These are phyloP conservation scores for Rosellinia necatrix DNA, from an alignment of 2,329 filamentous ascomycete species.

Conservation along the genomic window DNA sequence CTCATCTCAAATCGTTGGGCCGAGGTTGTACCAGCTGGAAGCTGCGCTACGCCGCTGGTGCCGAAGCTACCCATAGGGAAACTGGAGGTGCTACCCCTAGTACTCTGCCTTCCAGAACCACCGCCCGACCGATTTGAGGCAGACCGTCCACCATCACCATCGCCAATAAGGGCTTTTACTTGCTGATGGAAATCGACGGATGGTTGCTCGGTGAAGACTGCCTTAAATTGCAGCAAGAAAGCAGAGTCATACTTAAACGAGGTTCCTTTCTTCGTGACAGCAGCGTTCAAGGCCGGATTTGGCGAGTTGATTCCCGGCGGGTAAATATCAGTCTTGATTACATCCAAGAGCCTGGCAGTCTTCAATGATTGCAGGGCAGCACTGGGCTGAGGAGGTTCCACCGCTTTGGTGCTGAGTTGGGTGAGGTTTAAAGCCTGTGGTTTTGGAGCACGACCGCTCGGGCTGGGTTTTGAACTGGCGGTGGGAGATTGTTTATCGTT, in stretches of 20 bases:
- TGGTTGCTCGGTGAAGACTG: slow-evolving; percentile 95
- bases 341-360: slow-evolving; percentile 84
- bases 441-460: slow-evolving; percentile 66
- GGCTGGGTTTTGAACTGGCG: slow-evolving; percentile 54
- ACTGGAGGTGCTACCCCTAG: slow-evolving; percentile 56
- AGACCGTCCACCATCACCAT: slow-evolving; percentile 68
- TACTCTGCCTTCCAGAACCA: slow-evolving; percentile 54
- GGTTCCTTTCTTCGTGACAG: slow-evolving; percentile 76
- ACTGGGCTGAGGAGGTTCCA: slow-evolving; percentile 91
- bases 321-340: slow-evolving; percentile 80
- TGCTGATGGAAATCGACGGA: slow-evolving; percentile 91
- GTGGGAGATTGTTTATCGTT: slow-evolving; percentile 56
- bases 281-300: slow-evolving; percentile 86
- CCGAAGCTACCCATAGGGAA: slow-evolving; percentile 75
- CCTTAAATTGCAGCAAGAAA: slow-evolving; percentile 95
- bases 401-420: slow-evolving; percentile 76
- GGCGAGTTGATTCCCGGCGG: slow-evolving; percentile 84
- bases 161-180: slow-evolving; percentile 84
- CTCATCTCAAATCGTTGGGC: slow-evolving; percentile 74
- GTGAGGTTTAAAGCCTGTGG: slow-evolving; percentile 88
- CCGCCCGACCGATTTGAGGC: slow-evolving; percentile 64
- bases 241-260: slow-evolving; percentile 93
- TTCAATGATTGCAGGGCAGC: slow-evolving; percentile 92
- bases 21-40: slow-evolving; percentile 79
- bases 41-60: slow-evolving; percentile 44